Conservation (phyloP, 805 yeast genomes). For the Ogataea ganodermae region DNA sequence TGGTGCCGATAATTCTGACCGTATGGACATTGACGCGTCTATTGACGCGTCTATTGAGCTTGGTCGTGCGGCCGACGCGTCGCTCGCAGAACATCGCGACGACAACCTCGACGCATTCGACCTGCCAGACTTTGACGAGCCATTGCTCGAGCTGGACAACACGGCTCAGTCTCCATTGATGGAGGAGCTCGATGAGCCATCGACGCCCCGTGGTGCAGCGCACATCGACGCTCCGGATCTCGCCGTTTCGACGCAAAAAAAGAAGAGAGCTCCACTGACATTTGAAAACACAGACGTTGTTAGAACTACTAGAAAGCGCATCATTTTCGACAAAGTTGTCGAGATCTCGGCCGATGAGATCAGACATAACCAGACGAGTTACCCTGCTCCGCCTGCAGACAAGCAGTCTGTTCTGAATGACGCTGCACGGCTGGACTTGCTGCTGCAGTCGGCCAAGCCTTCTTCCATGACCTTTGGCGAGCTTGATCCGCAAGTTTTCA, state of each 20-base stretch:
- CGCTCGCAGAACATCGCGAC: slow-evolving; percentile 25
- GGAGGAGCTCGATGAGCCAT: slow-evolving; percentile 18
- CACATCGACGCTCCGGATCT: slow-evolving; percentile 5
- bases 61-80: slow-evolving; percentile 45
- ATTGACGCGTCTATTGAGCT: slow-evolving; percentile 48
- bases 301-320: slow-evolving; percentile 47
- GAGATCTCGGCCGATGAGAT: slow-evolving; percentile 46
- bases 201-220: slow-evolving; percentile 16
- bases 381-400: slow-evolving; percentile 21
- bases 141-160: slow-evolving; percentile 23
- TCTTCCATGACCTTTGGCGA: slow-evolving; percentile 16
- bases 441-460: slow-evolving; percentile 15
- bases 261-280: slow-evolving; percentile 32
- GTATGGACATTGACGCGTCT: background rate
- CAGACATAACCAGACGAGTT: slow-evolving; percentile 33
- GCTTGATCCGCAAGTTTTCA: slow-evolving; percentile 12
- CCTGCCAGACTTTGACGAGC: slow-evolving; percentile 34
- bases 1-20: slow-evolving; percentile 6
- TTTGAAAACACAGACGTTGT: slow-evolving; percentile 44
- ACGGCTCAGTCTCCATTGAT: slow-evolving; percentile 9
- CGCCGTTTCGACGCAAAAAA: slow-evolving; percentile 11
- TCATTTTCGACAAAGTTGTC: slow-evolving; percentile 46
- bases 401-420: background rate
- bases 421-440: slow-evolving; percentile 1
- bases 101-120: slow-evolving; percentile 47